phyloP scores from a whole-genome alignment of 345 rosid species.

The Heritiera fomes region DNA sequence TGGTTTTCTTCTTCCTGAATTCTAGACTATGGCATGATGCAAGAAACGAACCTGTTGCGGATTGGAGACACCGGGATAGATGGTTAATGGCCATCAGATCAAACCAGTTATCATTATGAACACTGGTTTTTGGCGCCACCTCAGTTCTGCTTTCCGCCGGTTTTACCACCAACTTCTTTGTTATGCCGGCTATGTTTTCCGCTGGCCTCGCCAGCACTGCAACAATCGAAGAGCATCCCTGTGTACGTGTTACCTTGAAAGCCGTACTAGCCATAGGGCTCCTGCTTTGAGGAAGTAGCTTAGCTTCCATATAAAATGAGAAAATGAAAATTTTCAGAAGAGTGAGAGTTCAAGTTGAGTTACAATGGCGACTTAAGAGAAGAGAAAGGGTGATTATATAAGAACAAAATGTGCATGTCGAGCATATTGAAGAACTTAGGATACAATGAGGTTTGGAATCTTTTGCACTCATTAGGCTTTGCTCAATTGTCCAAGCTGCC shows the following conservation, averaged over 20 bases:
- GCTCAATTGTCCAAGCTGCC: neutral
- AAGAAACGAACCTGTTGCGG: slow-evolving; percentile 40
- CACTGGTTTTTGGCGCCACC: slow-evolving; percentile 25
- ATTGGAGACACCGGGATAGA: slow-evolving; percentile 51
- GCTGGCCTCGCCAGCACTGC: slow-evolving; percentile 31
- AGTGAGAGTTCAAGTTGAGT: neutral
- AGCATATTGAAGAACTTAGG: slow-evolving; percentile 5
- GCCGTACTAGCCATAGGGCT: neutral
- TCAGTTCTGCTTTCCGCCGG: slow-evolving; percentile 6
- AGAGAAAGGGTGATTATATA: neutral
- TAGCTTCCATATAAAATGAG: slow-evolving; percentile 35
- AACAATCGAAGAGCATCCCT: neutral
- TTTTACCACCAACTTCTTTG: slow-evolving; percentile 11
- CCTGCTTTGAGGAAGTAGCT: slow-evolving; percentile 21
- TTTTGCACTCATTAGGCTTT: neutral
- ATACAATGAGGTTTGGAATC: neutral
- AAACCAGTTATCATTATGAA: slow-evolving; percentile 55
- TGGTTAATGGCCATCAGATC: slow-evolving; percentile 50
- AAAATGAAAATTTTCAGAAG: no score
- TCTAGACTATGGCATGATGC: neutral
- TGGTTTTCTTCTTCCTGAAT: neutral
- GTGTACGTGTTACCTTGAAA: neutral
- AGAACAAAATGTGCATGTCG: slow-evolving; percentile 21
- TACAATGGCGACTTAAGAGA: neutral
- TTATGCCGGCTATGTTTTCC: slow-evolving; percentile 3